phyloP scores from a whole-genome alignment of 73 alveolate genomes.

The Durusdinium trenchii region DNA sequence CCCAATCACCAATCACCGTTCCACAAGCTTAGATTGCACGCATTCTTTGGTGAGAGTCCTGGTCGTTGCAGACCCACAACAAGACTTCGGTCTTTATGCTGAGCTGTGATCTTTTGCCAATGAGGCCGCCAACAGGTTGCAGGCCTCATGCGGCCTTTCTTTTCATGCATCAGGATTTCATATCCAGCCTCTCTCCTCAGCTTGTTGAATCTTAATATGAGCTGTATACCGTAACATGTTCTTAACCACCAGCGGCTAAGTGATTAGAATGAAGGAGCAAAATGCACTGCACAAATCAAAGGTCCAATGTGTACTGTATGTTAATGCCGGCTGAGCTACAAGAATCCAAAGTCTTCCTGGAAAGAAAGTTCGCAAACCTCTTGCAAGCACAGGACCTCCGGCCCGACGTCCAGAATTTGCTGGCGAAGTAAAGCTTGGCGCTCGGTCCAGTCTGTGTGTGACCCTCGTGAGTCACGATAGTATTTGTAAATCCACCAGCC shows the following conservation, averaged over 20 bases:
- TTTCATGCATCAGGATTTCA: constrained; percentile 55
- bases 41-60: background rate
- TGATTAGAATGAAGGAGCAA: background rate
- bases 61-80: constrained; percentile 27
- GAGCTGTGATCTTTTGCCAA: background rate
- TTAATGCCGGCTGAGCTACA: background rate
- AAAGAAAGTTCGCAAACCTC: background rate
- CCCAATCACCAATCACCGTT: background rate
- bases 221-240: background rate
- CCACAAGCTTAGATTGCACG: background rate
- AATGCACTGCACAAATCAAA: background rate
- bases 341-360: too few species aligned
- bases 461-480: constrained; percentile 25
- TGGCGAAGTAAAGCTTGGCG: constrained; percentile 50
- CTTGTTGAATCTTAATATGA: background rate
- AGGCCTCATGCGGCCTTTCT: constrained; percentile 92
- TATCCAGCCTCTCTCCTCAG: constrained; percentile 60
- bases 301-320: background rate
- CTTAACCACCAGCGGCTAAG: background rate
- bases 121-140: constrained; percentile 54
- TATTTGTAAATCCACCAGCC: constrained; percentile 96
- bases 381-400: constrained; percentile 76
- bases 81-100: constrained; percentile 80
- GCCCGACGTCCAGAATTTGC: constrained; percentile 43
- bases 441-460: constrained; percentile 55